These are phyloP conservation scores for Diaporthe helianthi DNA, from an alignment of 2,329 filamentous ascomycete species.

Conservation along the genomic window DNA sequence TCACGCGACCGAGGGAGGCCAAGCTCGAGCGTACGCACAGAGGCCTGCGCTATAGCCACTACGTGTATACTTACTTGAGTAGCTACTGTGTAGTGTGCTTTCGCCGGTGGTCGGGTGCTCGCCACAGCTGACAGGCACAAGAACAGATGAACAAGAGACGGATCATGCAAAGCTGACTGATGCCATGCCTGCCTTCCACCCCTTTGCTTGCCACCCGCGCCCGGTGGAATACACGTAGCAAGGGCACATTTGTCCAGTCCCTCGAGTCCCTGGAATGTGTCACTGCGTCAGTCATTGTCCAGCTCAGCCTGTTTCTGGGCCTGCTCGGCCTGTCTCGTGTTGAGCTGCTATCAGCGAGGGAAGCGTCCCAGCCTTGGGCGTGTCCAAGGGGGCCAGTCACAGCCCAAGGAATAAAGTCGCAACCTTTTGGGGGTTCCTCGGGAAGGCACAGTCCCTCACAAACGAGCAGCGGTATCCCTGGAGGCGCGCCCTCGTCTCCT, in stretches of 20 bases:
- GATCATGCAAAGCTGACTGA: background rate
- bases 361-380: background rate
- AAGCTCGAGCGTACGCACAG: conserved; percentile 1
- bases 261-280: background rate
- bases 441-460: conserved; percentile 19
- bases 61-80: no score
- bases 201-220: background rate
- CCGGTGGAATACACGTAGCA: conserved; percentile 9
- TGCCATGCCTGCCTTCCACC: no score
- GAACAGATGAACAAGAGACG: background rate
- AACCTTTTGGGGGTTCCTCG: background rate
- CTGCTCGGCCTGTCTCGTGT: conserved; percentile 19
- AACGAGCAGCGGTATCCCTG: background rate
- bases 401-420: background rate
- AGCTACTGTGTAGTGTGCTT: no score
- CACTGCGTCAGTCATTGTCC: conserved; percentile 21
- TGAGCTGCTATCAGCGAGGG: conserved; percentile 3
- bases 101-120: conserved; percentile 3
- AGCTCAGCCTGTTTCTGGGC: conserved; percentile 20
- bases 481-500: conserved; percentile 16
- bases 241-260: background rate
- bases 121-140: background rate
- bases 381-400: background rate
- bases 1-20: conserved; percentile 4
- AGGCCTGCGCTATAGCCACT: background rate